Base-by-base conservation (phyloP, 2,329 filamentous ascomycete species). In the Calonectria leucothoes region DNA sequence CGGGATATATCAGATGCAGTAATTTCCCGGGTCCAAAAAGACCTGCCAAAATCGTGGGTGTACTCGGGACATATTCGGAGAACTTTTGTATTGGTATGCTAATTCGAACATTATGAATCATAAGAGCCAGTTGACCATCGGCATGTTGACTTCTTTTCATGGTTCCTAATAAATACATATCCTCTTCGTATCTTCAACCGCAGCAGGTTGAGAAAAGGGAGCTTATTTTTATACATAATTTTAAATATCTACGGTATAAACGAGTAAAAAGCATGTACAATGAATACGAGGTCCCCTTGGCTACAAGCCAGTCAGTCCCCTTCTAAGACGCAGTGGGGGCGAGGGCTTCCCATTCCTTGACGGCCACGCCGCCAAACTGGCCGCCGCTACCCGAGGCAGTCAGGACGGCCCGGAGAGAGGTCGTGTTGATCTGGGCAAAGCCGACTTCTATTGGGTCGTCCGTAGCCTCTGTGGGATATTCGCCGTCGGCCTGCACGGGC, bases 341-440 rank as follows among this genome's bases (percentile, higher is more conserved):
- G 10, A 68, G 52, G 6, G 51, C 66, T 42, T 68, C 66, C 66
- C 66, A 68, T n/a, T 68, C 66, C 66, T 68, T 68, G 12, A 68
- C 66, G 20, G 35, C 66, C 29, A 59, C 66, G 23, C 51, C 66
- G 4, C 66, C 66, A 35, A 59, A 48, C 23, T 59, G 37, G 20
- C 66, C 27, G 15, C 51, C 20, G 37, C 51, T 68, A 5, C 66
- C 66, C 11, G 66, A 57, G 2, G 66, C 66, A 57, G 49, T 68
- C 12, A 68, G 7, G 4, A 68, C 37, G 14, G 51, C 66, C 1
- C 66, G 66, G 20, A 68, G 11, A 17, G 66, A 42, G 17, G 49
- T 68, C 3, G 51, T 68, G 23, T 59, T 33, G n/a, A 68, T 45
- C 27, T 68, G 66, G 17, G 66, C 35, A 20, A 68, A 68, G 17